Conservation (phyloP, 345 rosid genomes). For the Garcia nutans region DNA sequence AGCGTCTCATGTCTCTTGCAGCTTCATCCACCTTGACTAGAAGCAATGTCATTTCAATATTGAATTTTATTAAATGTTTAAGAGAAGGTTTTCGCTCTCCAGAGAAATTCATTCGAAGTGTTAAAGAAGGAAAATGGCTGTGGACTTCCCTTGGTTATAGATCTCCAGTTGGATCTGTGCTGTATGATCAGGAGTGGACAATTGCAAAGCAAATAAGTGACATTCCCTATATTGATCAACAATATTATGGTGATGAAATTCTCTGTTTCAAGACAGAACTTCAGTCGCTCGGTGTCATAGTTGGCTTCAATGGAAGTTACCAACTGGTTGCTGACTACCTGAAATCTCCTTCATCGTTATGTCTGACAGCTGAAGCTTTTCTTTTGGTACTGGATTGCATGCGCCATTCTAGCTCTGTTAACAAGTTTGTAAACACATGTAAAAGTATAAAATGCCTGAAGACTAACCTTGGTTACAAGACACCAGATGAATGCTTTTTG, state of each 20-base stretch:
- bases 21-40: constrained; percentile 36
- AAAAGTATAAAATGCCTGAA: constrained; percentile 39
- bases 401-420: background rate
- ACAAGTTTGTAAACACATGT: constrained; percentile 27
- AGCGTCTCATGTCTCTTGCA: constrained; percentile 53
- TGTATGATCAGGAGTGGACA: constrained; percentile 51
- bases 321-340: constrained; percentile 41
- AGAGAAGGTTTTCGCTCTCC: constrained; percentile 39
- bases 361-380: constrained; percentile 44
- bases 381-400: constrained; percentile 46
- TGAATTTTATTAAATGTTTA: constrained; percentile 54
- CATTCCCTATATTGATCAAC: constrained; percentile 49
- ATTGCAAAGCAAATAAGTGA: constrained; percentile 49
- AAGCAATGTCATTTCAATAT: constrained; percentile 44
- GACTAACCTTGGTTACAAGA: constrained; percentile 47
- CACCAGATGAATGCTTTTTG: constrained; percentile 54
- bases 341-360: constrained; percentile 26
- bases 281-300: constrained; percentile 53
- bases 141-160: constrained; percentile 39
- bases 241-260: constrained; percentile 41
- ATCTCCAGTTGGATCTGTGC: constrained; percentile 58
- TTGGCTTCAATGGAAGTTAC: constrained; percentile 30
- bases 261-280: constrained; percentile 46
- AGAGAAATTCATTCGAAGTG: constrained; percentile 38
- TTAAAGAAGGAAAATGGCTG: constrained; percentile 48